Evolutionary conservation across 2,329 filamentous ascomycete species (phyloP), one percentile per base, ranked within the genome.

Genomic region (Zalaria obscura): DNA sequence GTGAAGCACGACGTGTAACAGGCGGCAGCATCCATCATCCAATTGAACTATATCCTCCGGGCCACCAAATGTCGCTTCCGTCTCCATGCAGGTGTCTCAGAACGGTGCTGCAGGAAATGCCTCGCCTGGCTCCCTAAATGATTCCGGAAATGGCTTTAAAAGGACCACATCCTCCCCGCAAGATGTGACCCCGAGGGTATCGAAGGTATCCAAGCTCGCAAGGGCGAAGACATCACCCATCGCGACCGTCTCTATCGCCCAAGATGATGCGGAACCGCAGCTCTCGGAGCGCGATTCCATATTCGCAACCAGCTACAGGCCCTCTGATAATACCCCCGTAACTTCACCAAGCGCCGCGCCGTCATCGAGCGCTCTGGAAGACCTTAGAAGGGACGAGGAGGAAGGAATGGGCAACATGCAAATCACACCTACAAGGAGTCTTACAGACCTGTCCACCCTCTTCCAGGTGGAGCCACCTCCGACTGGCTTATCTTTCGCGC

Each of bases 271-370:
- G 46, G 55, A 53, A 27, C 72, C 73, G 38, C 73, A 73, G 58
- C 62, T 78, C 47, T 74, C 72, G 26, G 75, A 78, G 57, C 62
- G 75, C 51, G 75, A 78, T 56, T 75, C 69, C 57, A 78, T 78
- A 55, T 78, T 77, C 52, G 73, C 75, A 40, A 77, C 74, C 29
- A 73, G 74, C 48, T 78, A 78, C 55, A 59, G 70, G 1, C 63
- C 65, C 45, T 66, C 68, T 41, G 68, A 70, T 47, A 69, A 62
- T 36, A 43, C 41, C 5, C 41, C 41, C 37, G 41, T 43, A 40
- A 36, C 36, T 40, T 43, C 41, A 10, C 41, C 41, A 6, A 36
- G 3, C n/a, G 7, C n/a, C 7, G 29, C 3, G 39, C 47, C 48
- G 5, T 26, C 9, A 9, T 7, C 4, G 7, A 4, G 28, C n/a